Evolutionary conservation across 345 rosid species (phyloP).

Genomic region (Arabis hirsuta): DNA sequence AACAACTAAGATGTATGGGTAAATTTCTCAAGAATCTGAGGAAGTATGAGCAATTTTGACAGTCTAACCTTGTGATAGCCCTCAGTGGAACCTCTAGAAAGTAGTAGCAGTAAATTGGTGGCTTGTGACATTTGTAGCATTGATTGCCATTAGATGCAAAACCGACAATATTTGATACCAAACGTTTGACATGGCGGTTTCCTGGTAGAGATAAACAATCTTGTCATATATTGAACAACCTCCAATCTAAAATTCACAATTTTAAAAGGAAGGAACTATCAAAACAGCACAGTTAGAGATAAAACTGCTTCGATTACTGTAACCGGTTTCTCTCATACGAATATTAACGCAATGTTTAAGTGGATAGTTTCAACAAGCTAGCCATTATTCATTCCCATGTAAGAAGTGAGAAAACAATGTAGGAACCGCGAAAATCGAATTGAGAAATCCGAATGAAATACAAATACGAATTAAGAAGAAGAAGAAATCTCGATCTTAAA

Average conservation of each 20-base stretch:
- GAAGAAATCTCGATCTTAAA: too few species aligned
- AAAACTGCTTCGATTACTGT: too few species aligned
- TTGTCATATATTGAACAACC: too few species aligned
- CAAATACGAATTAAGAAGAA: too few species aligned
- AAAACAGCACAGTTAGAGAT: conserved; percentile 20
- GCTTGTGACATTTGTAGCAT: conserved; percentile 87
- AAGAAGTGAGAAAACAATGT: too few species aligned
- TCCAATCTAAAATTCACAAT: too few species aligned
- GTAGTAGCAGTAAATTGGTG: conserved; percentile 87
- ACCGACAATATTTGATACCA: conserved; percentile 98
- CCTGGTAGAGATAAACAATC: conserved; percentile 58
- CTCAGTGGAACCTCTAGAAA: conserved; percentile 81
- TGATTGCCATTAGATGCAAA: conserved; percentile 97
- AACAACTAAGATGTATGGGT: neutral
- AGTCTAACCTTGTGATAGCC: conserved; percentile 86
- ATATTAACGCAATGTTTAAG: too few species aligned
- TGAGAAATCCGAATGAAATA: too few species aligned
- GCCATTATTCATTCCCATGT: conserved; percentile 20
- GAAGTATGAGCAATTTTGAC: conserved; percentile 35
- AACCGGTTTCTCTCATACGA: too few species aligned
- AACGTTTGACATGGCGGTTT: conserved; percentile 80
- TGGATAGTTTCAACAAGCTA: too few species aligned
- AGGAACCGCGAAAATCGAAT: too few species aligned
- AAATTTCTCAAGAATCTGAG: neutral
- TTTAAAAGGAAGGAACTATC: neutral